These are phyloP conservation scores for Saxophila tyrrhenica DNA, from an alignment of 495 filamentous ascomycete species.

Conservation along the genomic window DNA sequence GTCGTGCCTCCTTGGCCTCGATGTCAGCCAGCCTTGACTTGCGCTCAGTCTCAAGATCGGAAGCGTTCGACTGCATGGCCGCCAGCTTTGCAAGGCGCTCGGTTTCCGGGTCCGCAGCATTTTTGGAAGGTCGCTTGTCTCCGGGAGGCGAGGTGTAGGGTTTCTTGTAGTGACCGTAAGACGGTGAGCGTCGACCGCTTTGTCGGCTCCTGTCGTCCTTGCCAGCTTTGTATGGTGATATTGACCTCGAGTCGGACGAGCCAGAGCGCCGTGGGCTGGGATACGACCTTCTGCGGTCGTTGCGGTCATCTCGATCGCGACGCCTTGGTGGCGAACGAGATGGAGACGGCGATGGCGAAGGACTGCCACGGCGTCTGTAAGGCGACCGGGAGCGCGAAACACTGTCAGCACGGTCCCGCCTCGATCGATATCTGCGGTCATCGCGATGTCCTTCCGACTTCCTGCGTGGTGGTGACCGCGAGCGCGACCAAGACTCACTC, in stretches of 20 bases:
- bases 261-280: conserved; percentile 19
- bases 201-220: background rate
- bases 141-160: conserved; percentile 11
- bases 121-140: background rate
- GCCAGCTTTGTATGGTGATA: conserved; percentile 13
- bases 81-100: conserved; percentile 61
- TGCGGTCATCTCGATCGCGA: conserved; percentile 11
- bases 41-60: conserved; percentile 62
- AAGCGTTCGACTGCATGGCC: conserved; percentile 81
- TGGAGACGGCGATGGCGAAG: conserved; percentile 13
- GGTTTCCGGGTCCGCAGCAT: conserved; percentile 28
- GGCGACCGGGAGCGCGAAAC: conserved; percentile 20
- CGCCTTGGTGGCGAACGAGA: conserved; percentile 21
- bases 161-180: conserved; percentile 4
- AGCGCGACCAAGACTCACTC: conserved; percentile 6
- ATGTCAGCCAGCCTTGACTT: conserved; percentile 54
- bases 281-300: conserved; percentile 11
- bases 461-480: conserved; percentile 9
- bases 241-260: conserved; percentile 18
- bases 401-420: conserved; percentile 27
- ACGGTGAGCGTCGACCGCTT: background rate
- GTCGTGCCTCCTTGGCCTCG: conserved; percentile 12
- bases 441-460: conserved; percentile 18
- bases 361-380: background rate
- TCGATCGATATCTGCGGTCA: conserved; percentile 17